These are phyloP conservation scores for Straminergon stramineum DNA, from an alignment of 225 moss, liverwort and hornwort species.

Conservation along the genomic window DNA sequence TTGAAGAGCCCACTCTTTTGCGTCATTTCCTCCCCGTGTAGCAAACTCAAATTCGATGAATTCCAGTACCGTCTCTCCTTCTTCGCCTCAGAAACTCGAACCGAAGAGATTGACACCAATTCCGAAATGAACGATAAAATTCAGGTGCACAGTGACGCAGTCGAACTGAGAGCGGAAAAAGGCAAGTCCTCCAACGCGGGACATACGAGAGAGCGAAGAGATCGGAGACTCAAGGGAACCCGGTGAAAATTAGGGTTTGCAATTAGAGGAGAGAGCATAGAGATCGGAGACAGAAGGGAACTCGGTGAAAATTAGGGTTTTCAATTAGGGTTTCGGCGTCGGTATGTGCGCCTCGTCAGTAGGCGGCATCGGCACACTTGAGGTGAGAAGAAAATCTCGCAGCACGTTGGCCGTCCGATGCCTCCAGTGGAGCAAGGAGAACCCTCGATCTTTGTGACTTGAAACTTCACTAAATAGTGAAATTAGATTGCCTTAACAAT, in stretches of 20 bases:
- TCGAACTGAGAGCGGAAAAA: background rate
- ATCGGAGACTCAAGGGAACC: too few relatives aligned
- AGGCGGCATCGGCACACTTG: too few relatives aligned
- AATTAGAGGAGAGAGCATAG: too few relatives aligned
- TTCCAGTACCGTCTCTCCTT: background rate
- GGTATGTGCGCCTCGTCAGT: background rate
- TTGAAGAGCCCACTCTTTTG: conserved; percentile 76
- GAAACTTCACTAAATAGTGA: too few relatives aligned
- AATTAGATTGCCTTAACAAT: too few relatives aligned
- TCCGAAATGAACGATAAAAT: background rate
- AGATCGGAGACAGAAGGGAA: too few relatives aligned
- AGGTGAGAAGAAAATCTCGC: background rate
- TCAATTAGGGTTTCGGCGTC: background rate
- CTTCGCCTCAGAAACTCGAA: background rate
- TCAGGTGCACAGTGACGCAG: background rate
- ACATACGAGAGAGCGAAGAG: too few relatives aligned
- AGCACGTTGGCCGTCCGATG: background rate
- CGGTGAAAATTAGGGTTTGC: background rate
- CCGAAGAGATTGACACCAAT: background rate
- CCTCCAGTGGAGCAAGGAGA: background rate
- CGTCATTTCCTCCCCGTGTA: conserved; percentile 44
- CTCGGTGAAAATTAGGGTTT: background rate
- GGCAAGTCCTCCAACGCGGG: background rate
- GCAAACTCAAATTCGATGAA: background rate
- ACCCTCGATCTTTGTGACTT: background rate